These are phyloP conservation scores for Dendrobium huoshanense DNA, from an alignment of 106 monocot species.

Conservation along the genomic window DNA sequence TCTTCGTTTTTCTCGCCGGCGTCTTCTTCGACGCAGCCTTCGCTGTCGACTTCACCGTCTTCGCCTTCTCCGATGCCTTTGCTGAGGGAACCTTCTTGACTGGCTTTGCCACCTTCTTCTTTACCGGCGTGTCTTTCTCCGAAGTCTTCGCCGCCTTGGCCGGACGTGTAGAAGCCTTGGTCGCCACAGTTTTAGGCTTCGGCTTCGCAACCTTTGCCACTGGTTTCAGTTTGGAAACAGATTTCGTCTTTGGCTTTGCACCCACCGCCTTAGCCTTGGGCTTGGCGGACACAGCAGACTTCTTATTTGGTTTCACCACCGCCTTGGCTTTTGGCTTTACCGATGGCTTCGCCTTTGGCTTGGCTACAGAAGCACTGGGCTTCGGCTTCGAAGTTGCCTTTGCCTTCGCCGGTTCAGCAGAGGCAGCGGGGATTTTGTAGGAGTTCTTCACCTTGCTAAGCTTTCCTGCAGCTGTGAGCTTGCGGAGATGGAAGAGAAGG, in stretches of 20 bases:
- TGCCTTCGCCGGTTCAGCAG: conserved; percentile 10
- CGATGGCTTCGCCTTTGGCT: neutral
- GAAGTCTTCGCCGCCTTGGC: conserved; percentile 9
- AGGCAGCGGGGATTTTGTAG: conserved; percentile 47
- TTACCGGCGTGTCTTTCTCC: neutral
- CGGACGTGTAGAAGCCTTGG: neutral
- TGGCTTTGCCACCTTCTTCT: neutral
- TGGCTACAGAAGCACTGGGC: neutral
- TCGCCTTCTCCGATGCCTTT: neutral
- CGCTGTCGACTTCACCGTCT: neutral
- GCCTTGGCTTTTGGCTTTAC: conserved; percentile 1
- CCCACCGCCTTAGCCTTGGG: neutral
- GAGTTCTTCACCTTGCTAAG: conserved; percentile 78
- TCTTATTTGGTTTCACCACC: neutral
- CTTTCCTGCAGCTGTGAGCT: conserved; percentile 54
- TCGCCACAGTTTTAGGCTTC: neutral
- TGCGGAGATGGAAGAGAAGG: conserved; percentile 50
- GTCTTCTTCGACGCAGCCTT: neutral
- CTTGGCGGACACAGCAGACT: neutral
- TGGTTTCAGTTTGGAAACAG: neutral
- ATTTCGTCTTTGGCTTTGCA: neutral
- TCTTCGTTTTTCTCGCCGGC: neutral
- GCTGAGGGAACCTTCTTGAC: neutral
- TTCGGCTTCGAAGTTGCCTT: conserved; percentile 25
- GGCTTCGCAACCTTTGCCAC: neutral